Evolutionary conservation across 495 filamentous ascomycete genomes (phyloP).

Genomic region (Penicillium verhagenii): DNA sequence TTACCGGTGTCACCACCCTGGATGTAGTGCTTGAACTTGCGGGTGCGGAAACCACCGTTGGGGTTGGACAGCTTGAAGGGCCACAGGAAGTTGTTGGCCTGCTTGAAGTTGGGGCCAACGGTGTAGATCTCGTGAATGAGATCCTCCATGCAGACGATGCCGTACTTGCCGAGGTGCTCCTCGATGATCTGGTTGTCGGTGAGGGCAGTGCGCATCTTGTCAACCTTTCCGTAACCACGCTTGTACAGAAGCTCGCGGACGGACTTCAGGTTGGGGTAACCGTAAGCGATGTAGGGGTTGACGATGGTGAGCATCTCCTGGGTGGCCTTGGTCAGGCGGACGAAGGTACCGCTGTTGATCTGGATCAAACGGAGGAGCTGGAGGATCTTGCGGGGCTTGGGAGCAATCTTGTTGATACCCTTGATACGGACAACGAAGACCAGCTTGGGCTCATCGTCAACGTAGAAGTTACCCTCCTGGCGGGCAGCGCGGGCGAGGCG

Average conservation of each 20-base stretch:
- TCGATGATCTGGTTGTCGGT: constrained; percentile 98
- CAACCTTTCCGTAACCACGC: constrained; percentile 96
- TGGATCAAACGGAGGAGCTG: constrained; percentile 98
- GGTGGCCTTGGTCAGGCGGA: constrained; percentile 97
- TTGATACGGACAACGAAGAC: constrained; percentile 99
- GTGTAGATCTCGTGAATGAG: constrained; percentile 99
- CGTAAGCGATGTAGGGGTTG: constrained; percentile 97
- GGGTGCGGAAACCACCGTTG: constrained; percentile 87
- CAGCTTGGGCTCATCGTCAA: constrained; percentile 90
- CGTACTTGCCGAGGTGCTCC: constrained; percentile 92
- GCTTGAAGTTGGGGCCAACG: constrained; percentile 99
- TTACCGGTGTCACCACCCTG: constrained; percentile 98
- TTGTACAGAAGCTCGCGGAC: constrained; percentile 99
- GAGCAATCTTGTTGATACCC: constrained; percentile 99
- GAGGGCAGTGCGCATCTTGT: constrained; percentile 92
- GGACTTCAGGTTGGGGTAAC: constrained; percentile 98
- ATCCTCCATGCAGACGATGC: constrained; percentile 99
- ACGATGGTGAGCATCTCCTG: constrained; percentile 96
- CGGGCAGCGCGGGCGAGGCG: constrained; percentile 84
- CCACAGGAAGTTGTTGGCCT: constrained; percentile 99
- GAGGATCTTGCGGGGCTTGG: constrained; percentile 99
- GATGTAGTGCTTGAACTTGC: constrained; percentile 99
- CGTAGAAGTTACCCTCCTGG: constrained; percentile 89
- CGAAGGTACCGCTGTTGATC: constrained; percentile 99
- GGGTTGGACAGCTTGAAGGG: constrained; percentile 99